Percentiles rank a stretch among this genome's conserved stretches.
Conservation (phyloP, 495 filamentous ascomycete species). For the Choiromyces venosus region DNA sequence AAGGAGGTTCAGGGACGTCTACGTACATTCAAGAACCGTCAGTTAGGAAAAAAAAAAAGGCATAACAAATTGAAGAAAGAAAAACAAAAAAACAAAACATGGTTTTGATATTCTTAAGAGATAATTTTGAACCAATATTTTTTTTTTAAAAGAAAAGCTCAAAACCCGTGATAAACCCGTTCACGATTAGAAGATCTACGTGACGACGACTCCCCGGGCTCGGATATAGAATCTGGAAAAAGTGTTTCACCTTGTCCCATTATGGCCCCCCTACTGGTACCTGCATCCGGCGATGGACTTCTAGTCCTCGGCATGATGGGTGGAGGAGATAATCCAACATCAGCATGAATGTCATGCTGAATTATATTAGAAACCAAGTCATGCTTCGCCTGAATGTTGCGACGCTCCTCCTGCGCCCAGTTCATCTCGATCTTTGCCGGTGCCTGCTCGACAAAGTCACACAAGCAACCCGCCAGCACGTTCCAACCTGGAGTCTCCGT, state of each 20-base stretch:
- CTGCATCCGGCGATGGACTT: slow-evolving; percentile 21
- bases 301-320: slow-evolving; percentile 17
- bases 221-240: slow-evolving; percentile 29
- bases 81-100: no score
- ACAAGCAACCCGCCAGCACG: slow-evolving; percentile 64
- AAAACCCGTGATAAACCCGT: background rate
- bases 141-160: background rate
- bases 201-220: slow-evolving; percentile 19
- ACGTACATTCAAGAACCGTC: slow-evolving; percentile 6
- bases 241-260: slow-evolving; percentile 20
- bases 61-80: background rate
- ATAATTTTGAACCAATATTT: background rate
- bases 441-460: slow-evolving; percentile 61
- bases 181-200: background rate
- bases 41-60: no score
- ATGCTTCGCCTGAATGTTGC: slow-evolving; percentile 24
- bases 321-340: slow-evolving; percentile 17
- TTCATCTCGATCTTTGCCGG: slow-evolving; percentile 54
- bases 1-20: background rate
- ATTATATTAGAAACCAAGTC: slow-evolving; percentile 27
- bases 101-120: background rate
- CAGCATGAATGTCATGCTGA: slow-evolving; percentile 16
- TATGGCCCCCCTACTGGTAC: slow-evolving; percentile 4
- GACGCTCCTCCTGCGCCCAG: slow-evolving; percentile 49
- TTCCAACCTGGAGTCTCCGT: slow-evolving; percentile 67